Evolutionary conservation across 768 basidiomycete species (phyloP).

Genomic region (Guyanaporus albipodus): DNA sequence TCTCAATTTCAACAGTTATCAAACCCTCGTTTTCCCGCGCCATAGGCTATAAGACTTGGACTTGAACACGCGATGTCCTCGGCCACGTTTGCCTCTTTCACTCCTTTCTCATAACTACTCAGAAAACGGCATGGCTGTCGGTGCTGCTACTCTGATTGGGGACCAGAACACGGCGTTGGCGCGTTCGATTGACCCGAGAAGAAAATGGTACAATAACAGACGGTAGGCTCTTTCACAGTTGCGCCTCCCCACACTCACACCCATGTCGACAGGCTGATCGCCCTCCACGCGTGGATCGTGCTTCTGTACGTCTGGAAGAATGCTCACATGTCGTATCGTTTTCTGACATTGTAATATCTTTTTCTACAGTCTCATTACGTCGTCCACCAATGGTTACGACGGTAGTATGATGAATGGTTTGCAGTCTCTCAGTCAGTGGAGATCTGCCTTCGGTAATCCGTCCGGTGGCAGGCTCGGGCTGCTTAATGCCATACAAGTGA

Average conservation of each 20-base stretch:
- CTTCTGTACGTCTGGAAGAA: slow-evolving; percentile 44
- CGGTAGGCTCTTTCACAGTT: slow-evolving; percentile 38
- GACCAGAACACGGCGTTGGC: slow-evolving; percentile 35
- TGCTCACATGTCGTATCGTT: not conserved
- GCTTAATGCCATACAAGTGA: slow-evolving; percentile 70
- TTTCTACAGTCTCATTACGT: slow-evolving; percentile 64
- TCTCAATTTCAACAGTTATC: not conserved
- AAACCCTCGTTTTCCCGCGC: slow-evolving; percentile 8
- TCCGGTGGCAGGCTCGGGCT: slow-evolving; percentile 56
- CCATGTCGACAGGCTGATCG: slow-evolving; percentile 43
- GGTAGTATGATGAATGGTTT: slow-evolving; percentile 81
- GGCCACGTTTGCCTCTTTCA: slow-evolving; percentile 8
- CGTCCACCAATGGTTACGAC: slow-evolving; percentile 73
- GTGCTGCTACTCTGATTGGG: slow-evolving; percentile 34
- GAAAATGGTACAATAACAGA: slow-evolving; percentile 76
- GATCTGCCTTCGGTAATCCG: slow-evolving; percentile 55
- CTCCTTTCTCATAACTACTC: not conserved
- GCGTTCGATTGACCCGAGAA: slow-evolving; percentile 58
- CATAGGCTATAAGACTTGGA: slow-evolving; percentile 7
- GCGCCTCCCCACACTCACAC: not conserved
- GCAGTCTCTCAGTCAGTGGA: slow-evolving; percentile 65
- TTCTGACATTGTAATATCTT: not conserved
- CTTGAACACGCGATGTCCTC: slow-evolving; percentile 15
- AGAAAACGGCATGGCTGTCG: slow-evolving; percentile 47
- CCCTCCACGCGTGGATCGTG: slow-evolving; percentile 66